Evolutionary conservation across 306 rosid genomes (phyloP), one percentile per base, ranked within the genome.

Genomic region (Arachis hypogaea): DNA sequence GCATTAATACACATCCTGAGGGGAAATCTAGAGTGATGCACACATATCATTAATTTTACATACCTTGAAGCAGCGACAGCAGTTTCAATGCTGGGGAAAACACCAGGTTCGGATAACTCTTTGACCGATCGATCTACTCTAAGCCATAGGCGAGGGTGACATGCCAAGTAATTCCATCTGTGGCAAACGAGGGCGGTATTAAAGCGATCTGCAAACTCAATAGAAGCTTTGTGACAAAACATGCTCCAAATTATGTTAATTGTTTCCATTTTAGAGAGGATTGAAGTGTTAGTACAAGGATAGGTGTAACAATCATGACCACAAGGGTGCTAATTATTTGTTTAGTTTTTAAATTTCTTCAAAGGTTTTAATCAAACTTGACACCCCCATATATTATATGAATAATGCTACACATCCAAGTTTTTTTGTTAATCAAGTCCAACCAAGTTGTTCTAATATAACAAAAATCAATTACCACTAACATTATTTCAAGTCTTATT

Each of bases 151-250:
- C 90, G 92, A 81, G 97, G 98, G 74, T 94, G 97, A 83, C 98
- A 94, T 6, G 97, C 97, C 90, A 94, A 79, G 87, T 85, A 86
- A 63, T 83, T 84, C 97, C 97, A 94, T 89, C 97, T 94, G 98
- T 83, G 90, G 98, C 97, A 94, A 91, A 91, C 98, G 91, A 94
- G 96, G 91, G 98, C 98, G 82, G 97, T 77, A 92, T 94, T 91
- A 94, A 91, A 89, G 90, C 97, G 96, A 91, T 94, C 98, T 94
- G 98, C 98, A 94, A 88, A 84, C 96, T 88, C 98, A 88, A 86
- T 86, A 85, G 82, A 84, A 85, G 82, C 78, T 74, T 69, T 49
- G 85, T 84, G 90, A 93, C 86, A 82, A 77, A 80, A 75, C 68
- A 68, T 41, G 76, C 68, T 72, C 52, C 69, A 77, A 42, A 47